A percentile compares a stretch with the other conserved stretches of the same genome.
Conservation (phyloP, 305 asterid species). For the Fraxinus velutina region DNA sequence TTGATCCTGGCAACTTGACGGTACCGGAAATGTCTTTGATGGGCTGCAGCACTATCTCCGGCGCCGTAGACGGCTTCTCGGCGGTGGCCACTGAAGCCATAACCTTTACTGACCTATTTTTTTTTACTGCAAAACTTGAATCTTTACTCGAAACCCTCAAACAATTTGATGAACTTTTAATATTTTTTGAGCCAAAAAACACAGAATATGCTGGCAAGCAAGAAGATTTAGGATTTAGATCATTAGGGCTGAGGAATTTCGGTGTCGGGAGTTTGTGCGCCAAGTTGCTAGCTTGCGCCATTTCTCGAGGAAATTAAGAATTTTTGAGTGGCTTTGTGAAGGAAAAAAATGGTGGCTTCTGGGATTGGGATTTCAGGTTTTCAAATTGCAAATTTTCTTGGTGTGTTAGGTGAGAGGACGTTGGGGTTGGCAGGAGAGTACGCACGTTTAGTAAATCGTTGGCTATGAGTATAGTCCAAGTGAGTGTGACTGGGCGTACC, state of each 20-base stretch:
- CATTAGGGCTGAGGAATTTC: conserved; percentile 35
- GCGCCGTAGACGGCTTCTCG: conserved; percentile 67
- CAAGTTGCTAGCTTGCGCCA: conserved; percentile 59
- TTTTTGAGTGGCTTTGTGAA: not conserved
- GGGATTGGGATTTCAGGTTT: not conserved
- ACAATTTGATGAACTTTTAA: conserved; percentile 35
- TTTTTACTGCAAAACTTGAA: conserved; percentile 36
- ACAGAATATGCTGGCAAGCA: conserved; percentile 43
- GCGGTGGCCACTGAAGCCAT: conserved; percentile 66
- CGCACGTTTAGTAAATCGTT: not conserved
- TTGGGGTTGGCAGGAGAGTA: not conserved
- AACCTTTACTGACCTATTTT: conserved; percentile 36
- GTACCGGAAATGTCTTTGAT: conserved; percentile 77
- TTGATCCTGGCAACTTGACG: conserved; percentile 89
- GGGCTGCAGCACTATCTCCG: conserved; percentile 86
- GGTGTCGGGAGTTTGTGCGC: conserved; percentile 45
- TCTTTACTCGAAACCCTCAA: conserved; percentile 45
- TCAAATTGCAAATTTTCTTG: not conserved
- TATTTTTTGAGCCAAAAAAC: conserved; percentile 45
- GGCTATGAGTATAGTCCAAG: not conserved
- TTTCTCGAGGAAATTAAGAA: conserved; percentile 9
- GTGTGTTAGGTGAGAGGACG: not conserved
- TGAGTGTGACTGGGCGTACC: not conserved
- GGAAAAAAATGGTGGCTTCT: not conserved
- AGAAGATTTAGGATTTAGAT: conserved; percentile 32